Base-by-base conservation (phyloP, 495 filamentous ascomycete genomes). In the Elasticomyces elasticus region DNA sequence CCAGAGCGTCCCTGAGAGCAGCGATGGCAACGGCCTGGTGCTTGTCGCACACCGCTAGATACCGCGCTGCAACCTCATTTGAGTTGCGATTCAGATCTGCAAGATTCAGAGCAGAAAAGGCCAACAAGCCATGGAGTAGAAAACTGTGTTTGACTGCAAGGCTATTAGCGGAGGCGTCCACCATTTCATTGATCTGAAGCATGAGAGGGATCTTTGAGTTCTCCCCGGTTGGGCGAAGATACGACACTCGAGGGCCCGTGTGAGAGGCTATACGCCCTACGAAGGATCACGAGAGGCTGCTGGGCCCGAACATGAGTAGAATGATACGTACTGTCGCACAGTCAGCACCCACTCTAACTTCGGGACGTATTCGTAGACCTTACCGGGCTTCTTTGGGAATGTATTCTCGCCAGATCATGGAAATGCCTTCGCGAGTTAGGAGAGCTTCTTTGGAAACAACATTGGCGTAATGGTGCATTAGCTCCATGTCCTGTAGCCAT, bases 91-190 rank as follows among this genome's bases (percentile, higher is more conserved):
- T 43, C 5, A 35, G 30, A 28, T 55, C 23, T 1, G 52, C 56
- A n/a, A 60, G 45, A 26, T 56, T 54, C 11, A 63, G 46, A 7
- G 60, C 60, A 7, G 56, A 35, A 20, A 57, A 19, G 17, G 60
- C 53, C 17, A 63, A 30, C 33, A 63, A 47, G 23, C 52, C 57
- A 33, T 63, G 56, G 41, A 63, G 46, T 3, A 63, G 57, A 40
- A 52, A 55, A 11, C 33, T 7, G 30, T 60, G 46, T 2, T 15
- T 42, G 13, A 60, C n/a, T n/a, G n/a, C n/a, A n/a, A n/a, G n/a
- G n/a, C n/a, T n/a, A n/a, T n/a, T n/a, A n/a, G n/a, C n/a, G n/a
- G n/a, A n/a, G n/a, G n/a, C n/a, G n/a, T n/a, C n/a, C n/a, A n/a
- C n/a, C n/a, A n/a, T n/a, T n/a, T n/a, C n/a, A n/a, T n/a, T n/a